Evolutionary conservation across 805 yeast species (phyloP), one percentile per base, ranked within the genome.

Genomic region (Aciculoconidium aculeatum): DNA sequence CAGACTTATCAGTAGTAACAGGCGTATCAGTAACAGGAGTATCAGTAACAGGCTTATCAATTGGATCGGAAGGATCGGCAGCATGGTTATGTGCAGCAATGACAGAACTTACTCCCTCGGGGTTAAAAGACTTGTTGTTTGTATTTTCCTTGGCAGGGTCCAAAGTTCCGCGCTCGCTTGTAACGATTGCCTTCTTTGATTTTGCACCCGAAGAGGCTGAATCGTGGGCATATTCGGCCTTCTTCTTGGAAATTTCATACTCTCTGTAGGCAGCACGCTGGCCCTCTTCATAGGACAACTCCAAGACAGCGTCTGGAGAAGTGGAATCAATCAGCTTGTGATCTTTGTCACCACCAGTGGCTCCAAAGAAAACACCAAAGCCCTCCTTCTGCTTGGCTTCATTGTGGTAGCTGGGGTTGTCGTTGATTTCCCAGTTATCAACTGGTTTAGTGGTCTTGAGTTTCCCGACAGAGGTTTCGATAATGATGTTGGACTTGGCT

Each of bases 91-190:
- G 48, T 6, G 32, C n/a, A n/a, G n/a, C 39, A 4, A 41, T 29
- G 6, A 52, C 58, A 13, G 47, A 28, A 12, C 21, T 32, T 22
- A 57, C 34, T 11, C 61, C 65, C 4, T 32, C 44, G 7, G 37
- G 17, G 31, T 58, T 59, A 42, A 28, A 55, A 3, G 63, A 57
- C 43, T 51, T 58, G 44, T 59, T 58, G 32, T 45, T 32, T 15
- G 30, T 18, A 37, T 55, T 61, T 27, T 45, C 51, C 16, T 44
- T 37, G 7, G 32, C 26, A 5, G 55, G 55, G 34, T 56, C 51
- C 21, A 37, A 16, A 5, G 44, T 23, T 6, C 25, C 16, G 22
- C 24, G 20, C 17, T 30, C 25, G 34, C 28, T 27, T 2, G 17
- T 13, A 7, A 17, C 21, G 12, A 6, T 16, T 11, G 22, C 24